Base-by-base conservation (phyloP, 305 asterid genomes). In the Solanum hybrid region DNA sequence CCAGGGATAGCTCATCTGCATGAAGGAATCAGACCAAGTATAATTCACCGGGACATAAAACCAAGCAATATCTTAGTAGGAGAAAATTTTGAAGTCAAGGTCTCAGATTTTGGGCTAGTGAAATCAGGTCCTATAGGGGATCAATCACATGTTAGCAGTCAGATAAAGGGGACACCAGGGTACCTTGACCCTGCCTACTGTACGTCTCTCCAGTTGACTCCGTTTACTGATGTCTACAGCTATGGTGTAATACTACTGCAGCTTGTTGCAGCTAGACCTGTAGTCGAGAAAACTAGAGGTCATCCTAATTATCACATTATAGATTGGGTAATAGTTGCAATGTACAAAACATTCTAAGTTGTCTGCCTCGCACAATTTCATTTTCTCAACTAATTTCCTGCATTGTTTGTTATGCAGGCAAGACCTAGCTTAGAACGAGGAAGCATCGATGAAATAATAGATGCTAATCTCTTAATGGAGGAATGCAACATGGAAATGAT, bases 111-210 rank as follows among this genome's bases (percentile, higher is more conserved):
- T 13, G 97, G 98, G 38, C 96, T 94, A 0, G 97, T 95, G 7
- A 93, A 93, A 87, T 89, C 95, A 14, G 97, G 96, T 57, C 98
- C 97, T 0, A 88, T 82, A 22, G 97, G 94, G 27, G 97, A 96
- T 91, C 93, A 95, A 70, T 95, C 98, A 10, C 96, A 95, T 87
- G 97, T 95, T 22, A 95, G 95, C 91, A 95, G 97, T 78, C 92
- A 92, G 75, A 91, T 96, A 32, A 95, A 95, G 92, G 98, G 98
- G 86, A 96, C 98, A 72, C 95, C 95, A 1, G 98, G 98, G 14
- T 96, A 95, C 89, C 97, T 95, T 61, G 97, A 95, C 85, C 98
- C 98, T 4, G 98, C 98, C 37, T 96, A 96, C 88, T 95, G 97
- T 84, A 89, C 95, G 5, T 95, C 93, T 90, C 91, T 90, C 85